Evolutionary conservation across 345 rosid species (phyloP).

Genomic region (Balakata baccata): DNA sequence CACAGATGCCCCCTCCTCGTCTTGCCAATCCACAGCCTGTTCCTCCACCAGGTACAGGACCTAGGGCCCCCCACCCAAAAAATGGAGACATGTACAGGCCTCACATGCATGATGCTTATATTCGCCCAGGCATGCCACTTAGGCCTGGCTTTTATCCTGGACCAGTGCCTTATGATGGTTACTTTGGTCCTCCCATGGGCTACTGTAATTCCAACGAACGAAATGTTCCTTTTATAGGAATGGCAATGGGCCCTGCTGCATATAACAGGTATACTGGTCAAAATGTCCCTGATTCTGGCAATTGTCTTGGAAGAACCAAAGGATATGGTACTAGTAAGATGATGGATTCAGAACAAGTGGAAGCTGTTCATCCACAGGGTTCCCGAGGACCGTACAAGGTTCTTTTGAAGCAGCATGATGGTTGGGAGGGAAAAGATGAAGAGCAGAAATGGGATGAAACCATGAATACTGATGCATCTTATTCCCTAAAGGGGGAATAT

Average conservation of each 20-base stretch:
- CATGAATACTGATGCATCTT: conserved; percentile 22
- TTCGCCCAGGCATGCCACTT: conserved; percentile 74
- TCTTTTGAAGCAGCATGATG: conserved; percentile 73
- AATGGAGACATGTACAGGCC: conserved; percentile 78
- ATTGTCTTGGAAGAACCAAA: conserved; percentile 47
- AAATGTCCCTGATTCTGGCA: conserved; percentile 46
- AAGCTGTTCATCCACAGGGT: conserved; percentile 55
- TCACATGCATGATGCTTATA: conserved; percentile 69
- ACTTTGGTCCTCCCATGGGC: conserved; percentile 81
- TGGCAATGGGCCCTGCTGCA: conserved; percentile 60
- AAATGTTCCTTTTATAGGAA: conserved; percentile 67
- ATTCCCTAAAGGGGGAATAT: conserved; percentile 43
- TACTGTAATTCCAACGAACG: conserved; percentile 64
- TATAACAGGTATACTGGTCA: conserved; percentile 52
- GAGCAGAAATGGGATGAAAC: conserved; percentile 49
- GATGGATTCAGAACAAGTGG: conserved; percentile 46
- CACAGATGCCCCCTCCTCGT: conserved; percentile 56
- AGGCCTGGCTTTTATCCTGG: conserved; percentile 87
- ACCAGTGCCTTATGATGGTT: conserved; percentile 71
- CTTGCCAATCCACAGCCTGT: conserved; percentile 51
- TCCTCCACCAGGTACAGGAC: conserved; percentile 63
- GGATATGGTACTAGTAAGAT: conserved; percentile 53
- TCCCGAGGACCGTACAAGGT: conserved; percentile 58
- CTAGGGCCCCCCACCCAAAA: conserved; percentile 66
- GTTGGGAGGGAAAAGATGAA: conserved; percentile 54